Evolutionary conservation across 2,329 filamentous ascomycete species (phyloP).

Genomic region (Beauveria varroae): DNA sequence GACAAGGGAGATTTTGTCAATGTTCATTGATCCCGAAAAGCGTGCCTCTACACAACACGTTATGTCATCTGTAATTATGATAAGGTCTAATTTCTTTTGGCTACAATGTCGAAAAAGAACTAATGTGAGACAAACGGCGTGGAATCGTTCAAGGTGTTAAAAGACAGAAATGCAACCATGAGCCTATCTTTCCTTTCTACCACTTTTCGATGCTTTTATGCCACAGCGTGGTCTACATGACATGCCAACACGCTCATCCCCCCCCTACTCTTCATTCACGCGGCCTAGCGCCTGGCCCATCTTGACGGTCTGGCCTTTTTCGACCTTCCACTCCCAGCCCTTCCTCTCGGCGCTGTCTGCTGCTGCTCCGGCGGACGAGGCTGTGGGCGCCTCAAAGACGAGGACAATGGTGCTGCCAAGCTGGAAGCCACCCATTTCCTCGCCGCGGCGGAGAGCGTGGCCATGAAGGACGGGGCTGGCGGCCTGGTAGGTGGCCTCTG

Average conservation of each 20-base stretch:
- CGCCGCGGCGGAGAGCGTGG: constrained; percentile 74
- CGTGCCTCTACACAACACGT: background rate
- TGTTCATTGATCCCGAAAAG: background rate
- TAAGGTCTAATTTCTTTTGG: background rate
- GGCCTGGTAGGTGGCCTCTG: constrained; percentile 79
- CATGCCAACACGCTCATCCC: constrained; percentile 16
- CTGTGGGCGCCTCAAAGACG: constrained; percentile 82
- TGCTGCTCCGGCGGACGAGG: constrained; percentile 43
- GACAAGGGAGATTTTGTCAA: background rate
- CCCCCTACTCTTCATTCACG: constrained; percentile 52
- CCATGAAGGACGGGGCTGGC: constrained; percentile 74
- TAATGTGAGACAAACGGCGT: background rate
- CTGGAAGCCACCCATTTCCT: constrained; percentile 98
- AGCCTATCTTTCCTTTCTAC: background rate
- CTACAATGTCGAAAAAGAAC: background rate
- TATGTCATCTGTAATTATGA: background rate
- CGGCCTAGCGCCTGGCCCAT: constrained; percentile 81
- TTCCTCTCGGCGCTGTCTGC: constrained; percentile 47
- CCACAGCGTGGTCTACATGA: background rate
- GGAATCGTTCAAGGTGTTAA: background rate
- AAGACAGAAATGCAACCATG: background rate
- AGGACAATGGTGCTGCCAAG: constrained; percentile 91
- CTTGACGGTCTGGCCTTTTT: constrained; percentile 81
- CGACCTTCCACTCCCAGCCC: constrained; percentile 80
- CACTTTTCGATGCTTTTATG: background rate